phyloP scores from a whole-genome alignment of 106 monocot species.

The Cymbidium sinense region DNA sequence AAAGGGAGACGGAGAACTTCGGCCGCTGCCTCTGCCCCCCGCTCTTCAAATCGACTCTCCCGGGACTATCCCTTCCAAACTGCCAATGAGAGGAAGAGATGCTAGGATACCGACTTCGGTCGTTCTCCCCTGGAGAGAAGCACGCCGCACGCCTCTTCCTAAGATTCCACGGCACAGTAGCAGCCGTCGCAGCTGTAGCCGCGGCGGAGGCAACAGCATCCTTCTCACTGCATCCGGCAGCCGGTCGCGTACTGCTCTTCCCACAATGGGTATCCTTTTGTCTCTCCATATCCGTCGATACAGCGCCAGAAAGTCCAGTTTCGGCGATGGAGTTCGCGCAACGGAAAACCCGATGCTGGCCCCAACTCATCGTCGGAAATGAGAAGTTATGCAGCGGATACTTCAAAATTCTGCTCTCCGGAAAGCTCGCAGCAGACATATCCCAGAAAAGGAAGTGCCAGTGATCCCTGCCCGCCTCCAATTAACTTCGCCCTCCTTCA shows the following conservation, averaged over 20 bases:
- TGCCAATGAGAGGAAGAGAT: not conserved
- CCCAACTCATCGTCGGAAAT: constrained; percentile 41
- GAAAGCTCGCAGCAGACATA: not conserved
- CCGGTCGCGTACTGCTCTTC: not conserved
- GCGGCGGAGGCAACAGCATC: not conserved
- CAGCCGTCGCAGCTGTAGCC: not conserved
- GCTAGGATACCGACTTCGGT: not conserved
- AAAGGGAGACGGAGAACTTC: constrained; percentile 25
- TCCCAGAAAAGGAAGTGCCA: not conserved
- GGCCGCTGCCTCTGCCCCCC: not conserved
- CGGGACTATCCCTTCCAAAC: not conserved
- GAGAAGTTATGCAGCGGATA: constrained; percentile 36
- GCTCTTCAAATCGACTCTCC: not conserved
- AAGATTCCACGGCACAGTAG: constrained; percentile 46
- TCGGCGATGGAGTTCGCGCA: constrained; percentile 19
- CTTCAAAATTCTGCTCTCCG: not conserved
- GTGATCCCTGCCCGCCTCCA: not conserved
- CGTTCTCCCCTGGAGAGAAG: not conserved
- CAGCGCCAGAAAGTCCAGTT: not conserved
- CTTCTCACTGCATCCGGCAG: not conserved
- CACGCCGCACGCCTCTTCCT: constrained; percentile 28
- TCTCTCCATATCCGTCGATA: not conserved
- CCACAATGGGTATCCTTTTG: not conserved
- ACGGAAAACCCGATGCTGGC: constrained; percentile 24
- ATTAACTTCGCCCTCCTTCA: not conserved